Evolutionary conservation across 1,284 basidiomycete genomes (phyloP), one percentile per base, ranked within the genome.

Genomic region (Chalciporus sp.): DNA sequence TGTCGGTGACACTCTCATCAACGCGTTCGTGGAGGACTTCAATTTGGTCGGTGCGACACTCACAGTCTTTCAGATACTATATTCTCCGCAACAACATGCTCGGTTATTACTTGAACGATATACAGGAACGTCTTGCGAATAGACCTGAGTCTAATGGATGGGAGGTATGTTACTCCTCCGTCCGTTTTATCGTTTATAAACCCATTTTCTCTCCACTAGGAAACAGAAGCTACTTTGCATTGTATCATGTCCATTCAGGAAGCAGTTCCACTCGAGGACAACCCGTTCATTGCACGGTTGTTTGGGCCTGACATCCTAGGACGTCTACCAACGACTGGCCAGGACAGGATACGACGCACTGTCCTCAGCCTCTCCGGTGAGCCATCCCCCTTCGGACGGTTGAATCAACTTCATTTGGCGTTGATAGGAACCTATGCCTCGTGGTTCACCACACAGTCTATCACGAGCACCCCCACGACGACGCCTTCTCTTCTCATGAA

Each of bases 1-100:
- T 61, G 87, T 94, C 8, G 94, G 93, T 0, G 94, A 96, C 71
- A 92, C 92, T 1, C 79, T 96, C 27, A 90, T 95, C 56, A 93
- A 94, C 63, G 92, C 92, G 86, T 94, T 69, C 60, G 90, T 76
- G 20, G 26, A 11, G 17, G 19, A 20, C 52, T 23, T 51, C 14
- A 28, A 7, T 17, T 6, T 27, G 0, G 33, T 46, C 44, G 49
- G 26, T 51, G 35, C 17, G 45, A 44, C 31, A n/a, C 55, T 58
- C 45, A 58, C 56, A 28, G 37, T 55, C 52, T 14, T 39, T 4
- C 17, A 94, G 92, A n/a, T 95, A 90, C 65, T 95, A 95, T 65
- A 82, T 95, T 26, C 78, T 95, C 4, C 83, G 92, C 23, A 83
- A 89, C 48, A 86, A 92, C 52, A 90, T 95, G 84, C 76, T 95